Evolutionary conservation across 1,284 basidiomycete genomes (phyloP), one percentile per base, ranked within the genome.

Genomic region (Cryptococcus maquisensis): DNA sequence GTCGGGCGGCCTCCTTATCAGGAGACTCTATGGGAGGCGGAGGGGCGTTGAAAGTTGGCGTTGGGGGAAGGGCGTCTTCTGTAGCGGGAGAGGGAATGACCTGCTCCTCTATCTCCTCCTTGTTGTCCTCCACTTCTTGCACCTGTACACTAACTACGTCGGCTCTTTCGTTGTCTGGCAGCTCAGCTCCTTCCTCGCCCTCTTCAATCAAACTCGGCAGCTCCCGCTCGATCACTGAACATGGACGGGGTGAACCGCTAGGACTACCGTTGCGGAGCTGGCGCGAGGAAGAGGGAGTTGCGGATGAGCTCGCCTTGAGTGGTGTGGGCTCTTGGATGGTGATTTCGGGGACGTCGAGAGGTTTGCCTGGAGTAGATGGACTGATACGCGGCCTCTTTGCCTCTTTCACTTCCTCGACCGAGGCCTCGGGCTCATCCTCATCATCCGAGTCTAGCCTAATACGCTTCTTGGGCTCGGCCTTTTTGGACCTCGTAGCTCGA

Each of bases 81-180:
- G 68, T 71, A 13, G 64, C 59, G 26, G 68, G 67, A 1, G 67
- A 69, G 28, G 68, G 68, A 12, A 71, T 66, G 35, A 71, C 53
- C 35, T 43, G 18, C 42, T 62, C 62, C 38, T 52, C 51, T 8
- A 42, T 47, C 2, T 4, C 37, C 13, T 20, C 24, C 23, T 36
- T 15, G 12, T 35, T 3, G 10, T 45, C 36, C 21, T 46, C 10
- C 40, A 50, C 7, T 9, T 35, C 28, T 7, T 37, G 21, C 13
- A 15, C 32, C 16, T 35, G 3, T 10, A 21, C 28, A n/a, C 35
- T 42, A 24, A 15, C 9, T n/a, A 9, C 23, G 39, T 16, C 26
- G 5, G 28, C 28, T 37, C 15, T n/a, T n/a, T n/a, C 41, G 13
- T 21, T 3, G n/a, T 15, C 41, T 20, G 35, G 10, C 24, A 10